These are phyloP conservation scores for Mycotypha africana DNA, from an alignment of 371 early-diverging fungal species.

Conservation along the genomic window DNA sequence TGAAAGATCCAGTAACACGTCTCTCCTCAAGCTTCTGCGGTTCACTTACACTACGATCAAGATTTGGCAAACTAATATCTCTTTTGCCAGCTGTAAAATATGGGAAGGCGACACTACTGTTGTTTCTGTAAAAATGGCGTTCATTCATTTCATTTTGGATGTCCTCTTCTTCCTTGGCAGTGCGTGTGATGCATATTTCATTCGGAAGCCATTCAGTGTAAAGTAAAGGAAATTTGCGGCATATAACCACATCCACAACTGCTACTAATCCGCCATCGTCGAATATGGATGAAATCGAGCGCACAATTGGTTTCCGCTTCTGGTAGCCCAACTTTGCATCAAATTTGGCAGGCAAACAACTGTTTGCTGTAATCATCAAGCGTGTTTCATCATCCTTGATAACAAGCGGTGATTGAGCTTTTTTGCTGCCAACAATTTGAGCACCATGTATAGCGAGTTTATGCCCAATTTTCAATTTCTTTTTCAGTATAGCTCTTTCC, in stretches of 20 bases:
- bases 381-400: conserved; percentile 6
- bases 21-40: conserved; percentile 24
- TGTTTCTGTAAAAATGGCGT: conserved; percentile 8
- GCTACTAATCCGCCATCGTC: conserved; percentile 70
- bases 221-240: conserved; percentile 57
- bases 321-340: conserved; percentile 66
- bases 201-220: conserved; percentile 51
- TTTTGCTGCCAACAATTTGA: conserved; percentile 39
- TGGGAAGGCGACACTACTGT: conserved; percentile 6
- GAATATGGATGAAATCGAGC: conserved; percentile 32
- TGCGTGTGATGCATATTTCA: conserved; percentile 42
- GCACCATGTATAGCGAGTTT: conserved; percentile 70
- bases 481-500: conserved; percentile 32
- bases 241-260: conserved; percentile 61
- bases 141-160: conserved; percentile 24
- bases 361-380: conserved; percentile 52
- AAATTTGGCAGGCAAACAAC: conserved; percentile 61
- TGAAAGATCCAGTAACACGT: conserved; percentile 43
- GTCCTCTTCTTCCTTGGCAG: conserved; percentile 55
- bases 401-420: conserved; percentile 28
- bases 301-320: conserved; percentile 30
- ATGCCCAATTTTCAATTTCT: conserved; percentile 52
- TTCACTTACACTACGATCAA: conserved; percentile 3
- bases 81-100: conserved; percentile 11
- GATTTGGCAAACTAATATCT: neutral